Base-by-base conservation (phyloP, 768 basidiomycete genomes). In the Rhizopogon roseolus region DNA sequence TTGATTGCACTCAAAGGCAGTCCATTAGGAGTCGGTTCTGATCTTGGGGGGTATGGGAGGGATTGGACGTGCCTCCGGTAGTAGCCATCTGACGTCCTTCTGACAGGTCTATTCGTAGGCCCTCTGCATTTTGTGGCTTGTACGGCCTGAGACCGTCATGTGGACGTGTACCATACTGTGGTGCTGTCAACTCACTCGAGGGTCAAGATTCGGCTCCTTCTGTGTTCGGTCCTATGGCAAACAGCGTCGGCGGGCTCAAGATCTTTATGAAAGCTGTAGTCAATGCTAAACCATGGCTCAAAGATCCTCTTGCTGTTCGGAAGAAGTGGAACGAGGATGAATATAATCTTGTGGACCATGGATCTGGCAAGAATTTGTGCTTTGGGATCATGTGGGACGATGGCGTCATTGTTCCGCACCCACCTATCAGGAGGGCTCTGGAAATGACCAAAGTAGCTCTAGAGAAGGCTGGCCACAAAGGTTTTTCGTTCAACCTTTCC, bases 131-230 rank as follows among this genome's bases (percentile, higher is more conserved):
- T 7, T 29, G 28, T 29, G 28, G 28, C 5, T 29, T 29, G 28
- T 29, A 29, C 1, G 28, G 28, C 28, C 8, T 29, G 28, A 29
- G 28, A 29, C 28, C 28, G 28, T 29, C 28, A 29, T 29, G 7
- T 8, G 28, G 28, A 29, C 28, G 28, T 29, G 28, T 90, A 2
- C 91, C 90, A 0, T 90, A 86, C 62, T 69, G 73, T n/a, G 83
- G 84, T n/a, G 79, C 81, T 6, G 70, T 77, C 4, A 90, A 86
- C 66, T 78, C 82, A 2, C 61, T 82, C 27, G 78, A 84, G 65
- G 91, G 90, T n/a, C 82, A 86, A 63, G 88, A 91, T 55, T 81
- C 84, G 11, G 61, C 88, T 28, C 72, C 72, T 4, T 88, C 88
- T 2, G 86, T 90, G 28, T 73, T 91, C 11, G 92, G 92, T 0